Evolutionary conservation across 1,139 yeast genomes (phyloP).

Genomic region (Komagataea norvegica): DNA sequence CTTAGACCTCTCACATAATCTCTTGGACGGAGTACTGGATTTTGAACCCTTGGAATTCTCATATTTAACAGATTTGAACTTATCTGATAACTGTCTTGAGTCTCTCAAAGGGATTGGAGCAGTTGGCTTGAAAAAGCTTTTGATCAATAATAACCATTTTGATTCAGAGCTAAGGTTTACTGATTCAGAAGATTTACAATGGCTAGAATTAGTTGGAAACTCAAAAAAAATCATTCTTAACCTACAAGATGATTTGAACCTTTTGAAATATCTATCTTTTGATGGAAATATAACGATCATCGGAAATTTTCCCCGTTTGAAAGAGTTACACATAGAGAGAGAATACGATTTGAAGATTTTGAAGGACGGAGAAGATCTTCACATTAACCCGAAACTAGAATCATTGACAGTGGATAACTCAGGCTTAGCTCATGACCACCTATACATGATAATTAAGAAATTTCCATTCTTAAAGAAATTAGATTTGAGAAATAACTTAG

Average conservation of each 20-base stretch:
- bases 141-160: constrained; percentile 10
- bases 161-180: constrained; percentile 2
- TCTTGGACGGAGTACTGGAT: constrained; percentile 14
- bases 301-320: constrained; percentile 13
- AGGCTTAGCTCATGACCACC: constrained; percentile 8
- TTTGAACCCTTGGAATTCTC: constrained; percentile 11
- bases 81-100: constrained; percentile 16
- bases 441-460: constrained; percentile 5
- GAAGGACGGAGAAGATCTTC: not conserved
- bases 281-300: constrained; percentile 9
- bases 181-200: not conserved
- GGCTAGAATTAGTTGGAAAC: constrained; percentile 5
- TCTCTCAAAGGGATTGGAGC: constrained; percentile 7
- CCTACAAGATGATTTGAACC: not conserved
- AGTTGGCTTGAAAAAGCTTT: constrained; percentile 11
- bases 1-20: constrained; percentile 20
- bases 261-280: constrained; percentile 7
- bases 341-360: constrained; percentile 3
- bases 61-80: constrained; percentile 11
- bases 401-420: constrained; percentile 9
- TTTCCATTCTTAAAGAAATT: constrained; percentile 16
- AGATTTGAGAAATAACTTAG: constrained; percentile 16
- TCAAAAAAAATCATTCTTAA: constrained; percentile 1
- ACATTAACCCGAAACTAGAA: constrained; percentile 9
- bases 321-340: constrained; percentile 7